phyloP scores from a whole-genome alignment of 1,139 yeast genomes.

The Scheffersomyces stambukii region DNA sequence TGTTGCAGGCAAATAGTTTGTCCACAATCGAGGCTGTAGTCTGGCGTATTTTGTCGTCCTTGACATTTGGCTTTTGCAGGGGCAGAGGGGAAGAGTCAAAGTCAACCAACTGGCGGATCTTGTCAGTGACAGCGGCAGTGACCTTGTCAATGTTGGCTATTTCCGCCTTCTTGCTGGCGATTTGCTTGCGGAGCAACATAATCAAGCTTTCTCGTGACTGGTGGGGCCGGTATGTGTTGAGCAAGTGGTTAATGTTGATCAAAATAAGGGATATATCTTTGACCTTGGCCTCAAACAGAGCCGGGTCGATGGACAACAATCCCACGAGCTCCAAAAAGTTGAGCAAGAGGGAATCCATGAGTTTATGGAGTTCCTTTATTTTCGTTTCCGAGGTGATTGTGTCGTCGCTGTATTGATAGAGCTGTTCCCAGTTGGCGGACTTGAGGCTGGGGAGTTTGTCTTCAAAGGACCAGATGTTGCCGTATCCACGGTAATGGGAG shows the following conservation, averaged over 20 bases:
- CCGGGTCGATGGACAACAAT: conserved; percentile 66
- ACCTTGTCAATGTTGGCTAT: conserved; percentile 48
- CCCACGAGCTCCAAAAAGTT: conserved; percentile 75
- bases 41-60: conserved; percentile 1
- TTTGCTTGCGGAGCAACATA: conserved; percentile 61
- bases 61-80: no score
- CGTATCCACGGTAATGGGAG: conserved; percentile 70
- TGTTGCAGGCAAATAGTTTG: no score
- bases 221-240: conserved; percentile 85
- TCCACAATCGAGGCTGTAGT: no score
- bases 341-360: conserved; percentile 63
- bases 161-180: conserved; percentile 50
- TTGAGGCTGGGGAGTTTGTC: conserved; percentile 66
- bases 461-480: conserved; percentile 75
- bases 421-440: conserved; percentile 64
- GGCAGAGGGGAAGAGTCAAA: no score
- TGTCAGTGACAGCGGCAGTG: conserved; percentile 39
- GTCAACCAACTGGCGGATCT: conserved; percentile 28
- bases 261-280: conserved; percentile 71
- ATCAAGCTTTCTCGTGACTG: conserved; percentile 81
- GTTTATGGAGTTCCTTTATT: conserved; percentile 62
- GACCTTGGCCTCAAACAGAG: conserved; percentile 57
- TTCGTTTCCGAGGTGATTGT: conserved; percentile 49
- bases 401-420: conserved; percentile 42
- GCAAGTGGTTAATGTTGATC: conserved; percentile 77